Base-by-base conservation (phyloP, 2,329 filamentous ascomycete genomes). In the Stachybotrys chartarum region DNA sequence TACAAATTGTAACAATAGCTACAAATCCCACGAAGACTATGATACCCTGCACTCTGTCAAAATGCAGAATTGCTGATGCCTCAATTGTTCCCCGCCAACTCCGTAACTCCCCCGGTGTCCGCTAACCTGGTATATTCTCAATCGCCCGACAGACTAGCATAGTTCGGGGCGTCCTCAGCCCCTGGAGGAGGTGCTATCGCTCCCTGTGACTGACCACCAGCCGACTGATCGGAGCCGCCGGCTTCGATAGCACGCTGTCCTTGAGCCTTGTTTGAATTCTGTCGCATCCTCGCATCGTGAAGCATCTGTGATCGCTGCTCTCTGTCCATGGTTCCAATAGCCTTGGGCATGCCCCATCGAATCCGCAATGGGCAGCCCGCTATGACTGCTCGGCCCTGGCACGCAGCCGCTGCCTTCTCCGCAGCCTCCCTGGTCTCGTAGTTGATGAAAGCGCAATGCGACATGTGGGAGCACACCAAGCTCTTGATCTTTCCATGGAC, bases 371-470 rank as follows among this genome's bases (percentile, higher is more conserved):
- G 94, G 64, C 93, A 97, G 3, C 94, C 94, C 42, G 91, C 86
- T 64, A 99, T 90, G 7, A 97, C 84, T 0, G 91, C 91, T 58
- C 88, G 88, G 6, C 95, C 94, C 70, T 96, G 88, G 63, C 91
- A 93, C 18, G 89, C 84, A 39, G 84, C 84, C 0, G 94, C 90
- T 0, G 95, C 95, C 56, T 82, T 85, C 73, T 99, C 94, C 0
- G 95, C 94, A 1, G 83, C 87, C 58, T 90, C 85, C 56, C 94
- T 83, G 3, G 87, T 90, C 63, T 91, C 85, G 69, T 91, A 99
- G 74, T 99, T 99, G 73, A 99, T 79, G 68, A 97, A 99, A 1
- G 94, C 94, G 70, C 92, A 97, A 68, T 97, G 94, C 16, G 93
- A 93, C 76, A 96, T 91, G 74, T 99, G 94, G 7, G 92, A 97